These are phyloP conservation scores for Aspergillus ochraceus DNA, from an alignment of 2,329 filamentous ascomycete genomes.

Conservation along the genomic window DNA sequence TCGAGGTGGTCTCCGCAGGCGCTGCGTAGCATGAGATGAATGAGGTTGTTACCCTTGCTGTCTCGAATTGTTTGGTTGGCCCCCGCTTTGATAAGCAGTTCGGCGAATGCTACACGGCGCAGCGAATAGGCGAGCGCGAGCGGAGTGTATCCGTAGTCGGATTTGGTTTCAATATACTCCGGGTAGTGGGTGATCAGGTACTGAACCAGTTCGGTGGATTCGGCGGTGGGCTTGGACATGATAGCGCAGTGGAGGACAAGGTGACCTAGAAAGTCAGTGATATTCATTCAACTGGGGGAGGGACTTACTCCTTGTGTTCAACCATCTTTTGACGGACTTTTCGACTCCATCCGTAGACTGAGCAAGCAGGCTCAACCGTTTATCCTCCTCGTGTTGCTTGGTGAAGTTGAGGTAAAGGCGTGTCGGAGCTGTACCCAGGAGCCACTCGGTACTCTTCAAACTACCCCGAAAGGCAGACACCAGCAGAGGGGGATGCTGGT, in stretches of 20 bases:
- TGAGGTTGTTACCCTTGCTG: conserved; percentile 61
- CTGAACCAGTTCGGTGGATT: conserved; percentile 58
- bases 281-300: not conserved
- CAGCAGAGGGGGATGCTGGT: conserved; percentile 31
- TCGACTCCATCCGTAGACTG: conserved; percentile 37
- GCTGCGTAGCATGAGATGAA: conserved; percentile 58
- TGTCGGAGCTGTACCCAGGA: conserved; percentile 69
- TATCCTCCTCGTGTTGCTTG: conserved; percentile 60
- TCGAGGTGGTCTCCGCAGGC: conserved; percentile 22
- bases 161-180: conserved; percentile 61
- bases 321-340: conserved; percentile 26
- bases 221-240: conserved; percentile 42
- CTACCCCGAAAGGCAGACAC: conserved; percentile 45
- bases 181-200: conserved; percentile 67
- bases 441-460: conserved; percentile 73
- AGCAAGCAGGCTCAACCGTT: conserved; percentile 61
- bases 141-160: conserved; percentile 54
- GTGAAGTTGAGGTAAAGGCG: conserved; percentile 70
- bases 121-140: conserved; percentile 65
- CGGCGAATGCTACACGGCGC: conserved; percentile 36
- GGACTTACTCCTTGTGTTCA: conserved; percentile 51
- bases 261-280: conserved; percentile 23
- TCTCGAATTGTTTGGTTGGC: conserved; percentile 69
- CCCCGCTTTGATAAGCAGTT: conserved; percentile 64
- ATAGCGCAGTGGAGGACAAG: conserved; percentile 68